A percentile compares a stretch with the other conserved stretches of the same genome.
phyloP scores from a whole-genome alignment of 805 yeast species.

The Debaryomyces castellii region DNA sequence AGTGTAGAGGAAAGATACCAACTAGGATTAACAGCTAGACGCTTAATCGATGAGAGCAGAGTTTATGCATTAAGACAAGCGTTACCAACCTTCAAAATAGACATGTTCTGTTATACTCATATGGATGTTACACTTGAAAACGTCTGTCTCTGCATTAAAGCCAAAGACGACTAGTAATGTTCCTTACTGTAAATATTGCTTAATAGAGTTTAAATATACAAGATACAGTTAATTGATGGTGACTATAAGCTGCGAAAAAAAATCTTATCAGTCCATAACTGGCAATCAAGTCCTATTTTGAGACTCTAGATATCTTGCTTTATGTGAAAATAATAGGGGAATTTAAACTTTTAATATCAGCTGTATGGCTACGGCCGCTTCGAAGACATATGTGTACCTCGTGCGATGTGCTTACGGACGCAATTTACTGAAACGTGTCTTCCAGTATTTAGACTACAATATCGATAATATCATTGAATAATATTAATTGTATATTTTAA shows the following conservation, averaged over 20 bases:
- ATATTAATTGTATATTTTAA: constrained; percentile 2
- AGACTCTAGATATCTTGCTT: no score
- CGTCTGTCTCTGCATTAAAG: constrained; percentile 42
- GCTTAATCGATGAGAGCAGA: constrained; percentile 75
- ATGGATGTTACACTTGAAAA: constrained; percentile 68
- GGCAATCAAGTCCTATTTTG: no score
- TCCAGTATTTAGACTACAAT: background rate
- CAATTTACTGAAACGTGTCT: background rate
- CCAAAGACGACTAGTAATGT: background rate
- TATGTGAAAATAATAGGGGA: no score
- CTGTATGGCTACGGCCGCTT: no score
- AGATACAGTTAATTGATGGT: background rate
- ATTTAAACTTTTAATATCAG: no score
- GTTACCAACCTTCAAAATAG: constrained; percentile 40
- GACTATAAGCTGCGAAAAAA: no score
- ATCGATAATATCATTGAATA: background rate
- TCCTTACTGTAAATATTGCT: background rate
- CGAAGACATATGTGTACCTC: no score
- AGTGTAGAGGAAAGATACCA: constrained; percentile 46
- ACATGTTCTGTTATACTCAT: constrained; percentile 59
- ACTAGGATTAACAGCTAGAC: constrained; percentile 67
- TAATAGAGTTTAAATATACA: no score
- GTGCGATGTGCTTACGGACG: background rate
- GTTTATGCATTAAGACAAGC: constrained; percentile 41
- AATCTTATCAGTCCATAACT: no score